Evolutionary conservation across 176 grass and related monocot species (phyloP), one percentile per base, ranked within the genome.

Genomic region (Paspalum vaginatum): DNA sequence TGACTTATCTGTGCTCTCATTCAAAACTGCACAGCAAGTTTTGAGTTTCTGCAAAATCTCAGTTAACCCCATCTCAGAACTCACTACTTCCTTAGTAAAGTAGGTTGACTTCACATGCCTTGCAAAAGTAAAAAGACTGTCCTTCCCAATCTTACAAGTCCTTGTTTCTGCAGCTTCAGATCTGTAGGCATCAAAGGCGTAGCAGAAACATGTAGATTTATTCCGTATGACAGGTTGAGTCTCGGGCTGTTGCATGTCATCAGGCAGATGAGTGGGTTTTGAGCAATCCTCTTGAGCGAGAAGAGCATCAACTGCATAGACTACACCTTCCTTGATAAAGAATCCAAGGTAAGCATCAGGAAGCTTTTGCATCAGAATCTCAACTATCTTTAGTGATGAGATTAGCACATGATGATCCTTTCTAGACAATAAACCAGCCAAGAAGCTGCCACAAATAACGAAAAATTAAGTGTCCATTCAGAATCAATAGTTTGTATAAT

Each of bases 291-390:
- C 90, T 91, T 93, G 86, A 56, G 86, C 56, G 78, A 91, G 72
- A 95, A 98, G 96, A 48, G 79, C 39, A n/a, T 95, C 90, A 44
- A 99, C 82, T 8, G 90, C 90, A 85, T 99, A 84, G 53, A 95
- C 76, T 62, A 95, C 96, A 41, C 96, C 96, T 93, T 95, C 96
- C 80, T 99, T 99, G 79, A 99, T 88, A 85, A 99, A 99, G 15
- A 83, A 99, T 67, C 86, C 88, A 75, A 95, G 89, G 84, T 95
- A 99, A 80, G 85, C 85, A 91, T 85, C 79, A 15, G 96, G 92
- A 86, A 99, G 86, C 76, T 99, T 99, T 93, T 95, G 92, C 96
- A 99, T 99, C 44, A 99, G 92, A 86, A 93, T 89, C 81, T 99
- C 96, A 17, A 99, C 84, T 49, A 90, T 91, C 87, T 83, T 95